These are phyloP conservation scores for Yarrowia sp. DNA, from an alignment of 805 yeast genomes.

Conservation along the genomic window DNA sequence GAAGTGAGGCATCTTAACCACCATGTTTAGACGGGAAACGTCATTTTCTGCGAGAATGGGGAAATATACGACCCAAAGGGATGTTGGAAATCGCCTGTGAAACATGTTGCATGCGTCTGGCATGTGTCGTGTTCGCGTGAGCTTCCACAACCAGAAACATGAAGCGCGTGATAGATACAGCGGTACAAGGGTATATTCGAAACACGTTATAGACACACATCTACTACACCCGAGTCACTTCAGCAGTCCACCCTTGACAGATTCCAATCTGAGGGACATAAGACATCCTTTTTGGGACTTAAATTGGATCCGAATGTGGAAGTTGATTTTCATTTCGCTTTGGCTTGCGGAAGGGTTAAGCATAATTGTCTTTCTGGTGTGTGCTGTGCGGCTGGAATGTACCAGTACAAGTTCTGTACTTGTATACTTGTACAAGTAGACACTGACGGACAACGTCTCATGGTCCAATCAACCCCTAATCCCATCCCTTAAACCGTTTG, in stretches of 20 bases:
- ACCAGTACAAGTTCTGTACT: too few relatives aligned
- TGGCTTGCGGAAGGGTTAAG: slow-evolving; percentile 17
- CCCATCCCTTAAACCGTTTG: too few relatives aligned
- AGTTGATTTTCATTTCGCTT: not conserved
- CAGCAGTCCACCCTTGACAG: too few relatives aligned
- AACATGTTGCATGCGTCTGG: not conserved
- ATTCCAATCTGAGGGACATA: not conserved
- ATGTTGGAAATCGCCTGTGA: not conserved
- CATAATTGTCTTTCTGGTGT: not conserved
- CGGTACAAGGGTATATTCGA: too few relatives aligned
- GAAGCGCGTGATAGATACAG: too few relatives aligned
- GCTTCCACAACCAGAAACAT: too few relatives aligned
- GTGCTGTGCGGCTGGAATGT: not conserved
- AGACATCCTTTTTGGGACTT: not conserved
- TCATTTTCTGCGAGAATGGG: not conserved
- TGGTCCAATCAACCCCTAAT: too few relatives aligned
- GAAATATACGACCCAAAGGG: not conserved
- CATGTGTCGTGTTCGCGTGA: not conserved
- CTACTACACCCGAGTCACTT: too few relatives aligned
- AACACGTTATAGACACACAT: too few relatives aligned
- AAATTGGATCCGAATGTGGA: not conserved
- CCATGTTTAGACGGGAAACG: not conserved
- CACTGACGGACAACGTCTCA: too few relatives aligned
- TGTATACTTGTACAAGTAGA: too few relatives aligned
- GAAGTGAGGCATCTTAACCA: not conserved